These are phyloP conservation scores for Xanthoconium separans DNA, from an alignment of 1,284 basidiomycete genomes.

Conservation along the genomic window DNA sequence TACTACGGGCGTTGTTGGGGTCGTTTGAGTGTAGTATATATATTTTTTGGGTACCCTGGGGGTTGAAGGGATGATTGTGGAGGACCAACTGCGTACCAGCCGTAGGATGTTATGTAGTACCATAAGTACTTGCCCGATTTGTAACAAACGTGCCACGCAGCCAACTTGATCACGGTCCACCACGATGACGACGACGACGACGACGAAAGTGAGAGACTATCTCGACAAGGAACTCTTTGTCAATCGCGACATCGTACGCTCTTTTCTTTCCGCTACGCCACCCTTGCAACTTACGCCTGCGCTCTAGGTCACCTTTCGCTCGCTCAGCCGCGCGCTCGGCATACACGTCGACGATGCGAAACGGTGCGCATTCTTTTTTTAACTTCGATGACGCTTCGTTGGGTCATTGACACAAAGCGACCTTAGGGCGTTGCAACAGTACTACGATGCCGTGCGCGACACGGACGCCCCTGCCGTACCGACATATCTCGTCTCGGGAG, in stretches of 20 bases:
- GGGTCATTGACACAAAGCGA: too few relatives aligned
- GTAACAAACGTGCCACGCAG: neutral
- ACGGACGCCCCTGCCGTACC: conserved; percentile 48
- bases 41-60: neutral
- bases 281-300: neutral
- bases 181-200: conserved; percentile 52
- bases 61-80: too few relatives aligned
- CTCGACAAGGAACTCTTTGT: conserved; percentile 64
- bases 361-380: conserved; percentile 44
- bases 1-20: neutral
- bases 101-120: too few relatives aligned
- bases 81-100: too few relatives aligned
- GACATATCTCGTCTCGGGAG: conserved; percentile 68
- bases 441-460: conserved; percentile 43
- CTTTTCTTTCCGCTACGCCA: neutral
- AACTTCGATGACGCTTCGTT: neutral
- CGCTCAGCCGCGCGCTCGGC: conserved; percentile 62
- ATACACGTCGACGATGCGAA: conserved; percentile 75
- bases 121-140: too few relatives aligned
- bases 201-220: conserved; percentile 48
- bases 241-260: conserved; percentile 58
- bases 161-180: neutral
- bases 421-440: conserved; percentile 47
- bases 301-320: conserved; percentile 69
- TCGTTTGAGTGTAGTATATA: conserved; percentile 1